A percentile compares a stretch with the other conserved stretches of the same genome.
Conservation (phyloP, 2,329 filamentous ascomycete species). For the Colletotrichum orchidophilum region DNA sequence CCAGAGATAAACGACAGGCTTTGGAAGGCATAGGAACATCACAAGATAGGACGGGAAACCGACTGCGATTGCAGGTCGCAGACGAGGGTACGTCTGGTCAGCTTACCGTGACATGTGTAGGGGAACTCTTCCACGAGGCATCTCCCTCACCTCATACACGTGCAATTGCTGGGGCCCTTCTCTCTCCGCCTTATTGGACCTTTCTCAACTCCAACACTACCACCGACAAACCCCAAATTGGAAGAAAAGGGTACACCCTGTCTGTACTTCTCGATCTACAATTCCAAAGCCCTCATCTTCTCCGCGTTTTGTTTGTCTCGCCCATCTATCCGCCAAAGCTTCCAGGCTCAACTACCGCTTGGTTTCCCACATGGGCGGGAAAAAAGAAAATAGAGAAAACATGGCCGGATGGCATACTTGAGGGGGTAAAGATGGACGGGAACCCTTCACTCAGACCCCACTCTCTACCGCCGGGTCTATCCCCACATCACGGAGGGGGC, state of each 20-base stretch:
- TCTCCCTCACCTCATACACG: not conserved
- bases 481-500: not conserved
- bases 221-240: not conserved
- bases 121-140: not conserved
- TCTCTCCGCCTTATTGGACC: not conserved
- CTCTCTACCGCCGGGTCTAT: not conserved
- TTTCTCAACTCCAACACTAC: not conserved
- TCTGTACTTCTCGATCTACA: not conserved
- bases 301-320: not conserved
- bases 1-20: too few species aligned
- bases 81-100: slow-evolving; percentile 3
- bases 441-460: not conserved
- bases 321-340: not conserved
- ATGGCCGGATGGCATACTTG: not conserved
- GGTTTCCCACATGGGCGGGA: too few species aligned
- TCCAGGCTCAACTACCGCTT: not conserved
- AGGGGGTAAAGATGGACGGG: not conserved
- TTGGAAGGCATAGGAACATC: not conserved
- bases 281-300: too few species aligned
- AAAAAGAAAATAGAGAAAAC: too few species aligned
- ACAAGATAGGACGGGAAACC: not conserved
- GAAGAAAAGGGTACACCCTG: too few species aligned
- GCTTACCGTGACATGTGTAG: slow-evolving; percentile 13
- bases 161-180: not conserved
- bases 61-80: not conserved